Percentiles rank a stretch among this genome's conserved stretches.
These are phyloP conservation scores for Quercus mongolica DNA, from an alignment of 306 rosid genomes.

Conservation along the genomic window DNA sequence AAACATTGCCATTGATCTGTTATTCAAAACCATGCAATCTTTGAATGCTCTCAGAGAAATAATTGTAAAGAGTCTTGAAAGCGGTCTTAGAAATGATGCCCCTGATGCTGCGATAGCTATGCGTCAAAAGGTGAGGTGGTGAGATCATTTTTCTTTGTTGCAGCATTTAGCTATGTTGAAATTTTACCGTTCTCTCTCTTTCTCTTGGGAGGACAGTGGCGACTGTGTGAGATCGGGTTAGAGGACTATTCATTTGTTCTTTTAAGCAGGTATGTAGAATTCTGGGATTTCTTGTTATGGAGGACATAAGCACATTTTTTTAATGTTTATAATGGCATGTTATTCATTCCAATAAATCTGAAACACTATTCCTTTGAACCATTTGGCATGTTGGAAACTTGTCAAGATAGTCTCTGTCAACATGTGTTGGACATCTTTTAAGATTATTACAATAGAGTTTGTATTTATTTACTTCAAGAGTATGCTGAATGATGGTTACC, in stretches of 20 bases:
- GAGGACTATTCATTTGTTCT: constrained; percentile 96
- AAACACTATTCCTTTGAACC: not conserved
- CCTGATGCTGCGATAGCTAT: constrained; percentile 91
- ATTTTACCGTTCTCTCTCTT: constrained; percentile 12
- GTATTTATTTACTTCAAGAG: not conserved
- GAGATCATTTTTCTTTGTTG: constrained; percentile 26
- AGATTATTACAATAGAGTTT: not conserved
- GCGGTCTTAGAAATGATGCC: constrained; percentile 99
- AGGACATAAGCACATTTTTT: constrained; percentile 7
- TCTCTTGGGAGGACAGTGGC: constrained; percentile 70
- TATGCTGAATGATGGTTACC: not conserved
- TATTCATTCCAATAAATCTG: constrained; percentile 6
- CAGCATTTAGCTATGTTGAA: constrained; percentile 20
- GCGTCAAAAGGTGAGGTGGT: constrained; percentile 94
- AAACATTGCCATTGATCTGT: constrained; percentile 34
- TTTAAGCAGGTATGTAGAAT: constrained; percentile 69
- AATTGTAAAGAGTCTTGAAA: constrained; percentile 80
- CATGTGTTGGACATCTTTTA: not conserved
- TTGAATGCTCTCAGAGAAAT: constrained; percentile 66
- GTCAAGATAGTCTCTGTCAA: not conserved
- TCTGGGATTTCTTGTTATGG: constrained; percentile 20
- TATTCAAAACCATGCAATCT: constrained; percentile 82
- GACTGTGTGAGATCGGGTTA: constrained; percentile 95
- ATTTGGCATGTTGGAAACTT: not conserved
- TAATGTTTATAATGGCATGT: constrained; percentile 5